Conservation (phyloP, 345 rosid genomes). For the Melaleuca alternifolia region DNA sequence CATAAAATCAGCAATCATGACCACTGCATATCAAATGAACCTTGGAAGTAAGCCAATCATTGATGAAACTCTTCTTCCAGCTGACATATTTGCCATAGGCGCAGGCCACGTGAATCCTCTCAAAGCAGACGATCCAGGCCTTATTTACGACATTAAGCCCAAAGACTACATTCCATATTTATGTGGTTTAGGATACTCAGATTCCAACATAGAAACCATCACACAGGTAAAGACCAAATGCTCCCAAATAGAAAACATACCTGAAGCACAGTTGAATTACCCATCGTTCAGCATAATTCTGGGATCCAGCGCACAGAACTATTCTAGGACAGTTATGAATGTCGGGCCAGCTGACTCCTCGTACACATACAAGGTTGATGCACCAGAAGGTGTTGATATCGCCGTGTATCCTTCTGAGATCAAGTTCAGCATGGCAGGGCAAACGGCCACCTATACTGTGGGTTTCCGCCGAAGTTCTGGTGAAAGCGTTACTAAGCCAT, state of each 20-base stretch:
- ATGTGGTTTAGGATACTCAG: constrained; percentile 8
- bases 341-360: constrained; percentile 1
- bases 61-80: not conserved
- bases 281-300: constrained; percentile 13
- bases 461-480: not conserved
- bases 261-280: constrained; percentile 14
- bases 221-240: not conserved
- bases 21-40: constrained; percentile 5
- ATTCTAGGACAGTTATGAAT: constrained; percentile 12
- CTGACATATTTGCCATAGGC: constrained; percentile 4
- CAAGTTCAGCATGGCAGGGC: not conserved
- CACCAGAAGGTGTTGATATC: constrained; percentile 6
- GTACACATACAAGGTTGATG: not conserved
- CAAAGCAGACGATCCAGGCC: constrained; percentile 12
- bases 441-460: constrained; percentile 9
- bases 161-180: constrained; percentile 11
- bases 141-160: constrained; percentile 8
- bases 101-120: constrained; percentile 14
- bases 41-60: not conserved
- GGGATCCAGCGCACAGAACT: not conserved
- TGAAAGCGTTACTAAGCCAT: not conserved
- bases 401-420: constrained; percentile 5
- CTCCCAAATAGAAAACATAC: not conserved
- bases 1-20: constrained; percentile 12
- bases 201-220: not conserved